Evolutionary conservation across 73 alveolate species (phyloP).

Genomic region (Paramecium octaurelia): DNA sequence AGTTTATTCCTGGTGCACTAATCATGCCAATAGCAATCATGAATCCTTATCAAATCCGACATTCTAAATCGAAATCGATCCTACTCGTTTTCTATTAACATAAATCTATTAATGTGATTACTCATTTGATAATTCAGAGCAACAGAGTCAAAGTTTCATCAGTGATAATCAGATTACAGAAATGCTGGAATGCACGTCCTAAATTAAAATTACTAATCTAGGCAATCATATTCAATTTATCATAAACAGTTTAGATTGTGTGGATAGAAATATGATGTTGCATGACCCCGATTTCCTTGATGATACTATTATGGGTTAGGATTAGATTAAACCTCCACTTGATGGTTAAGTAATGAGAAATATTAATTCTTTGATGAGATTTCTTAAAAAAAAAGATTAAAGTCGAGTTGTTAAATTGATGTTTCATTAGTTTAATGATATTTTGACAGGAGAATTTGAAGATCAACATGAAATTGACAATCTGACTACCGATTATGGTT

Average conservation of each 20-base stretch:
- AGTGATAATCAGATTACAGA: background rate
- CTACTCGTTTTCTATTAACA: background rate
- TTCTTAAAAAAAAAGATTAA: background rate
- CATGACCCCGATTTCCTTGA: background rate
- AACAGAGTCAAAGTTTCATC: background rate
- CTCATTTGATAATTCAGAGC: background rate
- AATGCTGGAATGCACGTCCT: background rate
- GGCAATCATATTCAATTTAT: background rate
- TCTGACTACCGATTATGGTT: background rate
- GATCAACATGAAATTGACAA: constrained; percentile 17
- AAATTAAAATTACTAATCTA: background rate
- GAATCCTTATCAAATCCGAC: constrained; percentile 10
- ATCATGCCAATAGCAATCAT: constrained; percentile 17
- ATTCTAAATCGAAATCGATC: background rate
- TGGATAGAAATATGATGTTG: background rate
- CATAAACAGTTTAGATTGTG: background rate
- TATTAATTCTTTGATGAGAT: background rate
- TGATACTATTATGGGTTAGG: background rate
- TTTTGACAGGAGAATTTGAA: constrained; percentile 38
- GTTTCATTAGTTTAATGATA: background rate
- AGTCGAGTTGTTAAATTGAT: background rate
- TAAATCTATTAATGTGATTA: background rate
- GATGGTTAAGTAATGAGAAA: background rate
- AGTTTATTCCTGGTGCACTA: background rate
- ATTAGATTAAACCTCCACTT: background rate